A percentile compares a stretch with the other conserved stretches of the same genome.
Evolutionary conservation across 768 basidiomycete genomes (phyloP).

Genomic region (Fistulinella prunicolor): DNA sequence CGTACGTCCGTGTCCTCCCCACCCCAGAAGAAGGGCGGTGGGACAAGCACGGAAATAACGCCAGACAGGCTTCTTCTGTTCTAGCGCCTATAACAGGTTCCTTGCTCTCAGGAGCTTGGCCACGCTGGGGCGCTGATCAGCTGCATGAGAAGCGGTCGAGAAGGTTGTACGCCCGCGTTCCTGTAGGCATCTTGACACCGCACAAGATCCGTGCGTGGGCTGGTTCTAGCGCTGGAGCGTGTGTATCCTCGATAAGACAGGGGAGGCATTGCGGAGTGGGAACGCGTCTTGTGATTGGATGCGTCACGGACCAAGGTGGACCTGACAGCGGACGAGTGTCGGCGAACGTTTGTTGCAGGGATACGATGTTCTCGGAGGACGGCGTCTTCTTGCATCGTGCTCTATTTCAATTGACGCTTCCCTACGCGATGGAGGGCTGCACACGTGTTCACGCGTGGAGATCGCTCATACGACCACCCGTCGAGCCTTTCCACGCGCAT

Average conservation of each 20-base stretch:
- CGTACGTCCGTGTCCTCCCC: slow-evolving; percentile 3
- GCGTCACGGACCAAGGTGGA: background rate
- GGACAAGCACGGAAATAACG: slow-evolving; percentile 20
- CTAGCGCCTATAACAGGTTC: background rate
- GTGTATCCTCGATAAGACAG: slow-evolving; percentile 18
- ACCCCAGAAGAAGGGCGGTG: slow-evolving; percentile 23
- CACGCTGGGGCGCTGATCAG: slow-evolving; percentile 3
- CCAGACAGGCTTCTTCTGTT: slow-evolving; percentile 31
- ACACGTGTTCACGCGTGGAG: background rate
- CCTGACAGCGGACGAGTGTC: background rate
- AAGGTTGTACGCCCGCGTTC: slow-evolving; percentile 10
- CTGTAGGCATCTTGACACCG: slow-evolving; percentile 20
- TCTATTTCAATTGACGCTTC: too few species aligned
- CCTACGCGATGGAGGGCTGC: too few species aligned
- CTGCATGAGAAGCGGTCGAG: slow-evolving; percentile 25
- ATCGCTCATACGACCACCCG: background rate
- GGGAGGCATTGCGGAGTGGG: slow-evolving; percentile 21
- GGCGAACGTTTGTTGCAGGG: background rate
- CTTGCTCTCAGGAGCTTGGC: background rate
- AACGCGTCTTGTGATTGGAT: slow-evolving; percentile 12
- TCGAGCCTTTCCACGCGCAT: slow-evolving; percentile 6
- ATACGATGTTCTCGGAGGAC: background rate
- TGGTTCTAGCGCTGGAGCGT: slow-evolving; percentile 11
- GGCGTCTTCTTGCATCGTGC: too few species aligned
- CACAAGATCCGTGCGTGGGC: slow-evolving; percentile 35